Percentiles rank a stretch among this genome's conserved stretches.
Conservation (phyloP, 208 protist genomes). For the Spongospora subterranea region DNA sequence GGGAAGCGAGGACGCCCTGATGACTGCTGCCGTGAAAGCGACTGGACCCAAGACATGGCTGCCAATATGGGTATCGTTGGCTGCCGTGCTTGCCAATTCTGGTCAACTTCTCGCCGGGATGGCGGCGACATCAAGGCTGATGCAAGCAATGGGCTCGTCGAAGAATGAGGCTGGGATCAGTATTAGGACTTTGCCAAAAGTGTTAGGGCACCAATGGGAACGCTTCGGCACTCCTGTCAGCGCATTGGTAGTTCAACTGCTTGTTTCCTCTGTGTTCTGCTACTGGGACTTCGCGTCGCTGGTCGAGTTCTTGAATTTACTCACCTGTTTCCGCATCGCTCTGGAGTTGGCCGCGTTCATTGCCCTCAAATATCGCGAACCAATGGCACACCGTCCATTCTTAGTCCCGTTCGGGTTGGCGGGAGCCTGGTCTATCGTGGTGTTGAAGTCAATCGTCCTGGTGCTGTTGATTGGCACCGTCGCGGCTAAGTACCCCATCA, state of each 20-base stretch:
- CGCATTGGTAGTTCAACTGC: constrained; percentile 15
- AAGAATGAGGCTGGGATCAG: constrained; percentile 6
- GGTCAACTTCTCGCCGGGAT: constrained; percentile 43
- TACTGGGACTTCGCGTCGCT: background rate
- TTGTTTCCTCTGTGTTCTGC: background rate
- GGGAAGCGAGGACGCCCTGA: background rate
- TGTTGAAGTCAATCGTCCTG: constrained; percentile 3
- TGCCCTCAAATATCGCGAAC: constrained; percentile 53
- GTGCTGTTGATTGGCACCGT: background rate
- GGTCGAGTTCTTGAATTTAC: background rate
- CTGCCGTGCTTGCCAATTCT: background rate
- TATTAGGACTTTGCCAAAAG: constrained; percentile 1
- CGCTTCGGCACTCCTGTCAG: constrained; percentile 13
- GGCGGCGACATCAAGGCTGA: constrained; percentile 31
- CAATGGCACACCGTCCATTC: constrained; percentile 20
- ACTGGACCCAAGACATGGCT: background rate
- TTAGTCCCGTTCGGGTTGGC: constrained; percentile 1
- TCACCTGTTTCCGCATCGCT: background rate
- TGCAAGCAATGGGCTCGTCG: constrained; percentile 10
- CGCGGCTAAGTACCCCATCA: background rate
- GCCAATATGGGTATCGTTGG: background rate
- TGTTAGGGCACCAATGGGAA: background rate
- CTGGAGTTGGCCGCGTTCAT: constrained; percentile 57
- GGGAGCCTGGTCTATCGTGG: constrained; percentile 35
- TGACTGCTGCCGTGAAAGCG: background rate